Evolutionary conservation across 2,329 filamentous ascomycete genomes (phyloP).

Genomic region (Neonectria hederae): DNA sequence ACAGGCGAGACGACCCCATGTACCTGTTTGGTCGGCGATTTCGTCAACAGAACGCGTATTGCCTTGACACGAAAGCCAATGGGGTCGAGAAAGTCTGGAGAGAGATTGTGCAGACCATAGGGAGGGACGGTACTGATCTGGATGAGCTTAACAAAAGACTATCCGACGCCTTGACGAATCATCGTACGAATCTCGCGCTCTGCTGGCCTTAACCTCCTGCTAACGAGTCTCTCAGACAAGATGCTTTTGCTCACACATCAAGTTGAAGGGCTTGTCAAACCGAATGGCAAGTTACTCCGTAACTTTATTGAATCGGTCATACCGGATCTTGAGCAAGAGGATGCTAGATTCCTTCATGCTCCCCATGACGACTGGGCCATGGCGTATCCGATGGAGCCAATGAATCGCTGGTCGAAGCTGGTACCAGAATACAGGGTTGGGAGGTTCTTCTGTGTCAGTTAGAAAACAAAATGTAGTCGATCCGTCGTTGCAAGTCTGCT

Average conservation of each 20-base stretch:
- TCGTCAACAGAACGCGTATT: not conserved
- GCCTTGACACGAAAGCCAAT: not conserved
- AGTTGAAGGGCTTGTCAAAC: not conserved
- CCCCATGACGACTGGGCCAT: not conserved
- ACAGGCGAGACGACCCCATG: not conserved
- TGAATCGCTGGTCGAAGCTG: not conserved
- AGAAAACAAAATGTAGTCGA: not conserved
- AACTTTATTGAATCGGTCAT: not conserved
- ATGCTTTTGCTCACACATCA: not conserved
- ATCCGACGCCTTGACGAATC: not conserved
- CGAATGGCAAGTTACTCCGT: not conserved
- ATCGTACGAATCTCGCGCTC: not conserved
- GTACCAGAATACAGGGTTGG: not conserved
- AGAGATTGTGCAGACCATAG: not conserved
- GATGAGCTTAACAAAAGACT: not conserved
- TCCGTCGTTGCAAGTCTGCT: not conserved
- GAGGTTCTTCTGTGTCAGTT: not conserved
- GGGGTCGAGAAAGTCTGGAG: not conserved
- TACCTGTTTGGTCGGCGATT: not conserved
- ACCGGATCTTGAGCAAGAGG: not conserved
- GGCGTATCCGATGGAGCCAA: not conserved
- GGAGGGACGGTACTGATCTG: not conserved
- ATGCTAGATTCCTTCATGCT: conserved; percentile 3
- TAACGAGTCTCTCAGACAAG: not conserved
- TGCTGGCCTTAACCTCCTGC: not conserved